phyloP scores from a whole-genome alignment of 2,329 filamentous ascomycete genomes.

The Arthrocladium fulminans region DNA sequence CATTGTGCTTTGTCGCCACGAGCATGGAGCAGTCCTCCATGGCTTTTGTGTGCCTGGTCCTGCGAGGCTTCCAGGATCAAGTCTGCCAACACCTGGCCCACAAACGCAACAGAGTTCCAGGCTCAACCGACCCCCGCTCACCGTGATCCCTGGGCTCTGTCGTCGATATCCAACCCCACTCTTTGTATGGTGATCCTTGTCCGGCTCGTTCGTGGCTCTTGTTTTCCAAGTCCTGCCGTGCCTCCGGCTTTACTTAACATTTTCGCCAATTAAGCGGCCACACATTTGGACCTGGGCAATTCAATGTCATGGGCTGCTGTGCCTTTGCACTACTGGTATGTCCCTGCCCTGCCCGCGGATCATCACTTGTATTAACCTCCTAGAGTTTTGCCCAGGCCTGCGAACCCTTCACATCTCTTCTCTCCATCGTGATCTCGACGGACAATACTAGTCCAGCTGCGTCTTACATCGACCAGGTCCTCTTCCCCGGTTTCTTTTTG shows the following conservation, averaged over 20 bases:
- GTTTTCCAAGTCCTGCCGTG: not conserved
- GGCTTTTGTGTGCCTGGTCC: too few relatives aligned
- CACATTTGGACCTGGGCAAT: conserved; percentile 24
- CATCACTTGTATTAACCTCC: not conserved
- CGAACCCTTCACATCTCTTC: conserved; percentile 4
- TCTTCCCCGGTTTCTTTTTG: not conserved
- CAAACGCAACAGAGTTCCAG: too few relatives aligned
- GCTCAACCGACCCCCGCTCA: not conserved
- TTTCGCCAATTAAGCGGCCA: not conserved
- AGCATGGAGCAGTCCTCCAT: too few relatives aligned
- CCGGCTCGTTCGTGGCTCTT: not conserved
- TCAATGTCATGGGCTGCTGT: not conserved
- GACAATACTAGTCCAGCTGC: not conserved
- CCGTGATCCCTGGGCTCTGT: not conserved
- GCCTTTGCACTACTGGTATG: not conserved
- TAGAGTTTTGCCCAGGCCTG: not conserved
- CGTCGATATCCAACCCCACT: not conserved
- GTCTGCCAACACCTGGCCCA: too few relatives aligned
- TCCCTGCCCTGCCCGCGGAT: not conserved
- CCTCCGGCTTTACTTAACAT: conserved; percentile 3
- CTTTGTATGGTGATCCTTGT: not conserved
- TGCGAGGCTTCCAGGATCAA: too few relatives aligned
- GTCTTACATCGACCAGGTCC: too few relatives aligned
- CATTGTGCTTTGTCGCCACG: too few relatives aligned
- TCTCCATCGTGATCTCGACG: not conserved